Evolutionary conservation across 2,329 filamentous ascomycete genomes (phyloP).

Genomic region (Periconia macrospinosa): DNA sequence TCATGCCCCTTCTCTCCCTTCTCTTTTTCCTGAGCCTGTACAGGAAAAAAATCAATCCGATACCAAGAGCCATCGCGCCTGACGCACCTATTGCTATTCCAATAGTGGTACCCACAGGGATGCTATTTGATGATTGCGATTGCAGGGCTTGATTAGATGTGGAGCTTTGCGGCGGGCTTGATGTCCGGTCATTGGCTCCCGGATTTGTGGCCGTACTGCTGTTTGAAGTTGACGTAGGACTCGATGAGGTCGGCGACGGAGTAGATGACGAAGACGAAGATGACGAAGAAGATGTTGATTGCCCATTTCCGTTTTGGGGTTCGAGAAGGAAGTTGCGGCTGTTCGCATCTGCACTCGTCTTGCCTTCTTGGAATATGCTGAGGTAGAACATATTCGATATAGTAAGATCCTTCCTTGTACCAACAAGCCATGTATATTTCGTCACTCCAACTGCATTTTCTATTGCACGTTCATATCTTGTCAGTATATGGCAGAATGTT

Average conservation of each 20-base stretch:
- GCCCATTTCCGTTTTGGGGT: neutral
- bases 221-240: neutral
- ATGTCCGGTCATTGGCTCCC: neutral
- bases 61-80: neutral
- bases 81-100: neutral
- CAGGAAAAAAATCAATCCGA: neutral
- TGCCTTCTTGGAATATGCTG: slow-evolving; percentile 9
- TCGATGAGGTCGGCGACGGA: neutral
- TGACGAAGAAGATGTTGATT: neutral
- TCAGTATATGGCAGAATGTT: too few relatives aligned
- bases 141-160: neutral
- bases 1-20: neutral
- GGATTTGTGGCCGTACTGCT: neutral
- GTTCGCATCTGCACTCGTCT: slow-evolving; percentile 3
- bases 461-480: neutral
- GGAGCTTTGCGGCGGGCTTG: neutral
- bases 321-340: slow-evolving; percentile 11
- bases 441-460: slow-evolving; percentile 1
- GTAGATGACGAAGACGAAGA: neutral
- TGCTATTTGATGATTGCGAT: neutral
- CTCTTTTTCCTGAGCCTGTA: neutral
- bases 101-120: neutral
- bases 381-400: slow-evolving; percentile 11
- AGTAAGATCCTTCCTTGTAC: slow-evolving; percentile 8
- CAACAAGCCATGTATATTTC: slow-evolving; percentile 7